These are phyloP conservation scores for Ceratocystiopsis minuta DNA, from an alignment of 2,329 filamentous ascomycete species.

Conservation along the genomic window DNA sequence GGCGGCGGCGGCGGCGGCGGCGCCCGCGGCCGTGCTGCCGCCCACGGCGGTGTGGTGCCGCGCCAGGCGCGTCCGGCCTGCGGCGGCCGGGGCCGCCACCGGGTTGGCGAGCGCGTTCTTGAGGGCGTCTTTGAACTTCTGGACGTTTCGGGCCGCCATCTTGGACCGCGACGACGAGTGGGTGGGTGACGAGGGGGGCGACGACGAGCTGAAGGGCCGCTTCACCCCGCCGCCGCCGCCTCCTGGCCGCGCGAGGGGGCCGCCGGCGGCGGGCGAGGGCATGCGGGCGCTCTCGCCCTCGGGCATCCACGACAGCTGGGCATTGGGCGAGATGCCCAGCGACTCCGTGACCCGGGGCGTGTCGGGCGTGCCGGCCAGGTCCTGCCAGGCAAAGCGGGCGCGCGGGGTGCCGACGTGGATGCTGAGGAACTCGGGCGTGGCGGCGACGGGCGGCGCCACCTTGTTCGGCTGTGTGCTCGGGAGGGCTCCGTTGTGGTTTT, in stretches of 20 bases:
- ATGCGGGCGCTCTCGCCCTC: no score
- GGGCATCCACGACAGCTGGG: conserved; percentile 36
- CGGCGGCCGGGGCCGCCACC: no score
- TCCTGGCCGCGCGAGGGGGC: no score
- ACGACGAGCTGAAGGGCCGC: conserved; percentile 58
- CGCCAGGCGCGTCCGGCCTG: no score
- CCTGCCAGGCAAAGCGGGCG: conserved; percentile 36
- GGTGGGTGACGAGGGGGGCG: conserved; percentile 50
- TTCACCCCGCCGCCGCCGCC: conserved; percentile 27
- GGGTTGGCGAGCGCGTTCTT: no score
- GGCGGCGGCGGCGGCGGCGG: no score
- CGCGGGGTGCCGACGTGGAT: conserved; percentile 27
- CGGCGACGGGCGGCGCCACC: conserved; percentile 5
- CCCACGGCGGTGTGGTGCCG: no score
- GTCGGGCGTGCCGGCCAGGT: conserved; percentile 32
- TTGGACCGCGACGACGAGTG: conserved; percentile 22
- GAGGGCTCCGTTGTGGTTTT: conserved; percentile 7
- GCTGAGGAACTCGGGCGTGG: conserved; percentile 10
- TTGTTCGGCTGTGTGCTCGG: conserved; percentile 7
- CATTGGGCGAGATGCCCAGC: conserved; percentile 36
- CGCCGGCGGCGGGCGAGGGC: no score
- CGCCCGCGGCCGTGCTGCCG: no score
- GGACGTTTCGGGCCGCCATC: conserved; percentile 35
- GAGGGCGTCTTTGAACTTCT: conserved; percentile 37
- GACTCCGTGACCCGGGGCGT: conserved; percentile 19